Evolutionary conservation across 1,284 basidiomycete species (phyloP), one percentile per base, ranked within the genome.

Genomic region (Ustilago cynodontis): DNA sequence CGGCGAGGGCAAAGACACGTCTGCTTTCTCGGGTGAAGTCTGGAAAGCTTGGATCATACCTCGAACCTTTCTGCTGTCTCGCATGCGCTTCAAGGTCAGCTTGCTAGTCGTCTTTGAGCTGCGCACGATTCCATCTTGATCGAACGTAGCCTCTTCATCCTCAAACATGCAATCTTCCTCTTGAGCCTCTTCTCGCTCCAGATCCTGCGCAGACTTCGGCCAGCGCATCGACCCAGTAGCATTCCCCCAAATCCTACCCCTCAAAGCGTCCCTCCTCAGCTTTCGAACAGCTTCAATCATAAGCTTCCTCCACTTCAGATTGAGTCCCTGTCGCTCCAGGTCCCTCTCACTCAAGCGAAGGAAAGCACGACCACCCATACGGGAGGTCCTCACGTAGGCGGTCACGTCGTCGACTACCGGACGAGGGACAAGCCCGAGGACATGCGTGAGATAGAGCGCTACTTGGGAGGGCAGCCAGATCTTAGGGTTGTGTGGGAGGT

Each of bases 331-430:
- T 5, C 66, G 59, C 49, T 74, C 82, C 28, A 83, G 65, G 22
- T 83, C 78, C 41, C 68, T 66, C 22, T 82, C 79, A 49, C 71
- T 75, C 20, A 83, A 70, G 24, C 82, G 68, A 22, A 83, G 72
- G 50, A 83, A 83, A 47, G 70, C 70, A n/a, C 73, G 64, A 10
- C 82, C 82, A 13, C 72, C 66, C 78, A 83, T 82, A n/a, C 67
- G 54, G 14, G 75, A 64, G 22, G 47, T 37, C 31, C 76, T 70
- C 49, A 83, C 82, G 60, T 78, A 83, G 58, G 76, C 72, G 51
- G 81, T 80, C 50, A 83, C 77, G 59, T 82, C 80, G 39, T 80
- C 75, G 45, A 82, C 72, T 26, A 83, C 72, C 8, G 79, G 82
- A 4, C 67, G 74, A 53, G 82, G 82, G 2, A 78, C 74, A 20